These are phyloP conservation scores for Neofusicoccum sp. DNA, from an alignment of 2,329 filamentous ascomycete species.

Conservation along the genomic window DNA sequence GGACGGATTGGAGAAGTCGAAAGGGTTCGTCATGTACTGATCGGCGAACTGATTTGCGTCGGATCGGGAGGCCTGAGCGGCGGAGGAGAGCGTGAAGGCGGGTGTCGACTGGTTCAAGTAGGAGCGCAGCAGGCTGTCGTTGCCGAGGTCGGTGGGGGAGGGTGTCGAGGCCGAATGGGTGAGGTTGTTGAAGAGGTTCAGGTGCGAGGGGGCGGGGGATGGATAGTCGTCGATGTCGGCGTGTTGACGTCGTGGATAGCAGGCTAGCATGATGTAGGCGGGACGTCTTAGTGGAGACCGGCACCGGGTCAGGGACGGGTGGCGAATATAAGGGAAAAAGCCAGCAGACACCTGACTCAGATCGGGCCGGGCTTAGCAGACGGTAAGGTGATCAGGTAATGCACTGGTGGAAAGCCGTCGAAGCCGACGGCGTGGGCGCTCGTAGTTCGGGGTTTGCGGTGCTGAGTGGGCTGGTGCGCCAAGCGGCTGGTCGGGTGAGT, in stretches of 20 bases:
- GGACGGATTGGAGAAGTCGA: conserved; percentile 35
- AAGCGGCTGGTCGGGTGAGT: background rate
- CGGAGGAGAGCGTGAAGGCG: background rate
- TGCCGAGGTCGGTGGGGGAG: conserved; percentile 10
- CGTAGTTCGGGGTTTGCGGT: background rate
- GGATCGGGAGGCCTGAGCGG: background rate
- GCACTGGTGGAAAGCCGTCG: conserved; percentile 10
- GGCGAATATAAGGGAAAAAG: conserved; percentile 19
- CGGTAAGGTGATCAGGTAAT: conserved; percentile 14
- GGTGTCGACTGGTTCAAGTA: conserved; percentile 3
- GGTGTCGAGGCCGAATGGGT: background rate
- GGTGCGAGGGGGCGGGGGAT: conserved; percentile 1
- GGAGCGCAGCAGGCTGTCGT: conserved; percentile 7
- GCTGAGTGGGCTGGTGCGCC: background rate
- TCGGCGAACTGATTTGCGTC: conserved; percentile 9
- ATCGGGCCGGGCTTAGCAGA: conserved; percentile 12
- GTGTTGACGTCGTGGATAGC: conserved; percentile 18
- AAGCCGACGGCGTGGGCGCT: background rate
- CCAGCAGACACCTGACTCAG: conserved; percentile 15
- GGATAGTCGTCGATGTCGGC: background rate
- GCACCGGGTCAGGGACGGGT: conserved; percentile 19
- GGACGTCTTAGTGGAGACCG: conserved; percentile 12
- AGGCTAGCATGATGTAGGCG: conserved; percentile 19
- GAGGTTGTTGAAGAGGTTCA: conserved; percentile 18
- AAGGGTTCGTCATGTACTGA: conserved; percentile 20